These are phyloP conservation scores for Coemansia sp. DNA, from an alignment of 192 early-diverging fungal species.

Conservation along the genomic window DNA sequence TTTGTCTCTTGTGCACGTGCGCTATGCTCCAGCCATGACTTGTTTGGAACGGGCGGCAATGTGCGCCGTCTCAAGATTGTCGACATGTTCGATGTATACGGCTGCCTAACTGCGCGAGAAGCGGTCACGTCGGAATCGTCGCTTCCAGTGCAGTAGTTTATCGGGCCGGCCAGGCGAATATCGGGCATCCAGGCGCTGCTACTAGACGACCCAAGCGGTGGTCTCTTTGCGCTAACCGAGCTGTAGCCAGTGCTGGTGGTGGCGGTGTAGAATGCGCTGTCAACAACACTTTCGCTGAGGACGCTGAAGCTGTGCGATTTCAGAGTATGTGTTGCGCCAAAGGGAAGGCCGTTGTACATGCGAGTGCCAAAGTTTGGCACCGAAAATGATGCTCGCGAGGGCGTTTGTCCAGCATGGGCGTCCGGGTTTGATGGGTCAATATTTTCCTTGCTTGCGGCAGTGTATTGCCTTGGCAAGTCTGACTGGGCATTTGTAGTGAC, in stretches of 20 bases:
- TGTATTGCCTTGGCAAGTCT: background rate
- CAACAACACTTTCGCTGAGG: conserved; percentile 19
- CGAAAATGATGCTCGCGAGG: conserved; percentile 22
- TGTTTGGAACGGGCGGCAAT: background rate
- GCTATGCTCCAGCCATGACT: conserved; percentile 3
- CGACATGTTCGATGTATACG: background rate
- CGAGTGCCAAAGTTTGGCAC: conserved; percentile 9
- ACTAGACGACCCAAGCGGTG: background rate
- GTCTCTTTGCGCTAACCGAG: background rate
- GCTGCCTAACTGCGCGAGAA: background rate
- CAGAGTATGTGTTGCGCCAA: conserved; percentile 6
- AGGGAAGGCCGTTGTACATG: background rate
- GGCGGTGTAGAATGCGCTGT: conserved; percentile 28
- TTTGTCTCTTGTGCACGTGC: conserved; percentile 14
- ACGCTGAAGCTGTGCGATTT: conserved; percentile 34
- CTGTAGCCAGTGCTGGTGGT: conserved; percentile 7
- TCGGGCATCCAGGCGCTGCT: background rate
- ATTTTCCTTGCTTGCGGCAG: background rate
- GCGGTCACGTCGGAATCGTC: background rate
- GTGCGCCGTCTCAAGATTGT: conserved; percentile 16
- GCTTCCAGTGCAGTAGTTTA: background rate
- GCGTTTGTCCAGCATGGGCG: background rate
- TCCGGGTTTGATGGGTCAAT: background rate
- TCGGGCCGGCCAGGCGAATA: background rate
- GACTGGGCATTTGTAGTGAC: conserved; percentile 12